Percentiles rank a stretch among this genome's conserved stretches.
Conservation (phyloP, 1,284 basidiomycete genomes). For the Naganishia liquefaciens region DNA sequence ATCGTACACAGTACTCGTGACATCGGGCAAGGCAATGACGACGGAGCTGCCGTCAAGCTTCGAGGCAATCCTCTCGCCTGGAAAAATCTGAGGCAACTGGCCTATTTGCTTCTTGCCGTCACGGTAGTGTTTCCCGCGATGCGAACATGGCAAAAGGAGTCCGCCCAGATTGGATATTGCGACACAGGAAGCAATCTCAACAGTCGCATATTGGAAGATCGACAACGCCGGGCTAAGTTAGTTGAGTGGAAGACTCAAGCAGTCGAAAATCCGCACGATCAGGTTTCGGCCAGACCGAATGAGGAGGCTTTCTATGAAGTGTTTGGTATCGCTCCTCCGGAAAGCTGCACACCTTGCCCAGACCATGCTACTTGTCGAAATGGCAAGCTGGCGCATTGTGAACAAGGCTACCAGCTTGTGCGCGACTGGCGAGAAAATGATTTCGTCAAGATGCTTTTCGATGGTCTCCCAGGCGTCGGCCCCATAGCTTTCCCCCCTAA, state of each 20-base stretch:
- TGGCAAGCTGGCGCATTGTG: conserved; percentile 67
- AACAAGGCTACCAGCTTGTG: conserved; percentile 70
- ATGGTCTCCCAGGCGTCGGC: conserved; percentile 77
- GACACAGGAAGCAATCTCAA: conserved; percentile 69
- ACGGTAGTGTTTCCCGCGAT: background rate
- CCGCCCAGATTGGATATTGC: conserved; percentile 77
- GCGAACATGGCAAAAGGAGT: conserved; percentile 56
- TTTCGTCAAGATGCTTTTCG: conserved; percentile 52
- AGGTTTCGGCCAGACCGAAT: conserved; percentile 40
- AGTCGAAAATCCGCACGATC: conserved; percentile 35
- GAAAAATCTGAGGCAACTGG: conserved; percentile 10
- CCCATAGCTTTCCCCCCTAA: conserved; percentile 75
- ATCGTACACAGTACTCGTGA: background rate
- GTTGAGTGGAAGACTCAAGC: conserved; percentile 50
- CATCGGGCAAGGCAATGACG: too few relatives aligned
- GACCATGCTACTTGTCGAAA: conserved; percentile 70
- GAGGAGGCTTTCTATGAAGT: conserved; percentile 41
- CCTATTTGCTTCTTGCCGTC: conserved; percentile 1
- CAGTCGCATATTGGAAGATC: conserved; percentile 55
- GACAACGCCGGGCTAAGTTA: conserved; percentile 55
- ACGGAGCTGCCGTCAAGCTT: background rate
- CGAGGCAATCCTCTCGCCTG: background rate
- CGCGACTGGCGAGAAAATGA: conserved; percentile 39
- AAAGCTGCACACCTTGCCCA: conserved; percentile 81
- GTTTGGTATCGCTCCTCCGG: conserved; percentile 54